Evolutionary conservation across 306 rosid genomes (phyloP), one percentile per base, ranked within the genome.

Genomic region (Vicia sativa): DNA sequence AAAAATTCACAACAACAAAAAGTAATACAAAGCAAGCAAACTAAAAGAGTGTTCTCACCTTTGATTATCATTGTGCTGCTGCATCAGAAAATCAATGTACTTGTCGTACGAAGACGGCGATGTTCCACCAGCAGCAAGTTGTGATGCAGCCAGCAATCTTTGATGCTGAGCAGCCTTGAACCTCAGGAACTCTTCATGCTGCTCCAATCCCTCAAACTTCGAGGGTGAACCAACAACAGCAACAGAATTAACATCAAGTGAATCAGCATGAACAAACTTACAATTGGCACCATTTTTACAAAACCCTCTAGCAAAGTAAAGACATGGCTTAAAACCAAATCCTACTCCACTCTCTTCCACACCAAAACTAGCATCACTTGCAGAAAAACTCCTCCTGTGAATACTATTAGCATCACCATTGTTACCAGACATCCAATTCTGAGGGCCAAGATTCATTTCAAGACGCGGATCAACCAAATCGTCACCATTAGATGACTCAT

Each of bases 281-380:
- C 98, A 93, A 78, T 79, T 83, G 71, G 75, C 62, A 4, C 98
- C 98, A 59, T 93, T 93, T 80, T 93, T 93, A 73, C 98, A 93
- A 66, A 84, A 88, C 12, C 98, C 98, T 56, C 90, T 83, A 1
- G 98, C 96, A 75, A 75, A 93, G 80, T 90, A 93, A 63, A 93
- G 96, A 56, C 98, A 93, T 0, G 93, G 90, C 84, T 86, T 93
- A 41, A 52, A 85, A 28, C 90, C 95, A 64, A 77, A 75, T 74
- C 87, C 96, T 4, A 76, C 23, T 10, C 80, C 82, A 0, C 68
- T 78, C 16, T 90, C 98, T 15, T 90, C 98, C 11, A 84, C 61
- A 34, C 80, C 95, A n/a, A 84, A 85, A 75, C 84, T 73, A 11
- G 78, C 96, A 16, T 93, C 98, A 31, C 88, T 93, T 0, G 93